phyloP scores from a whole-genome alignment of 305 asterid genomes.

The Fraxinus dipetala region DNA sequence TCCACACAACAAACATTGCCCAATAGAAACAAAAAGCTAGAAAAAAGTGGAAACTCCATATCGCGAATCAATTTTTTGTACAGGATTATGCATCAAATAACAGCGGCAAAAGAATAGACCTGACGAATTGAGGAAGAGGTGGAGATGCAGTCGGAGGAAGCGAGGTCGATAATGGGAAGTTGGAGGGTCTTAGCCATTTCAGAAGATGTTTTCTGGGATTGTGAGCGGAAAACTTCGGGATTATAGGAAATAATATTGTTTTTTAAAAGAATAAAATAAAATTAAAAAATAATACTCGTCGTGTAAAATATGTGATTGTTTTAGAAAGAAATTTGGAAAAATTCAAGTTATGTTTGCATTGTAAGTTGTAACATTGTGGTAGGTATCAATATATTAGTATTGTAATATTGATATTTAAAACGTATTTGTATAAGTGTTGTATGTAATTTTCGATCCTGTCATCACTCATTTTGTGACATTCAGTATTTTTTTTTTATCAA shows the following conservation, averaged over 20 bases:
- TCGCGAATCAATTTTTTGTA: background rate
- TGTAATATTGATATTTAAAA: too few relatives aligned
- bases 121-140: conserved; percentile 43
- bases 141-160: conserved; percentile 36
- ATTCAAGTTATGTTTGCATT: too few relatives aligned
- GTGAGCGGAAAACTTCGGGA: background rate
- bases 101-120: conserved; percentile 24
- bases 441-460: too few relatives aligned
- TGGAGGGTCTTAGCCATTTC: conserved; percentile 34
- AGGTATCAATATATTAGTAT: background rate
- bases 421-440: too few relatives aligned
- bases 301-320: too few relatives aligned
- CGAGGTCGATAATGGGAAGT: conserved; percentile 53
- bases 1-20: background rate
- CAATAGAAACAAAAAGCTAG: background rate
- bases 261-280: too few relatives aligned
- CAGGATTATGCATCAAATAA: background rate
- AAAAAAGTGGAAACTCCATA: background rate
- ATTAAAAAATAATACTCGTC: too few relatives aligned
- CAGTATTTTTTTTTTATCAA: too few relatives aligned
- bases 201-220: background rate
- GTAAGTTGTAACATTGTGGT: background rate
- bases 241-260: too few relatives aligned
- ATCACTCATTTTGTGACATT: too few relatives aligned
- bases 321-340: too few relatives aligned